A percentile compares a stretch with the other conserved stretches of the same genome.
Conservation (phyloP, 305 asterid genomes). For the Ajuga reptans region DNA sequence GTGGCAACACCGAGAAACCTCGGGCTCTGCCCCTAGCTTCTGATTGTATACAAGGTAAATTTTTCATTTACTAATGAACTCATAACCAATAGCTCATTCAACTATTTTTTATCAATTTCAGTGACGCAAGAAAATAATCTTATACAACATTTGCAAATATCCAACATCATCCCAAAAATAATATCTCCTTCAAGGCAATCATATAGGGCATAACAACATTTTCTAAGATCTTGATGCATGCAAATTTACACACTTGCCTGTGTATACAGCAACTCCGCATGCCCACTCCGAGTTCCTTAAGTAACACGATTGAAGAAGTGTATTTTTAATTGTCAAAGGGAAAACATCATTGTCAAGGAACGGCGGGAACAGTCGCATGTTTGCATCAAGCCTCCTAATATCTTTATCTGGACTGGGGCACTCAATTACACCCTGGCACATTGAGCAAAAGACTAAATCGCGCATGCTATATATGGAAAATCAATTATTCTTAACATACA, state of each 20-base stretch:
- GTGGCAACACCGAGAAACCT: background rate
- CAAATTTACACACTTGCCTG: slow-evolving; percentile 55
- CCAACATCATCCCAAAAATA: background rate
- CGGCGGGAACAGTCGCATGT: slow-evolving; percentile 92
- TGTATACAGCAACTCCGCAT: slow-evolving; percentile 95
- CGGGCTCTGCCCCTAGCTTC: background rate
- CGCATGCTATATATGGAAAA: background rate
- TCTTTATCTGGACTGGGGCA: slow-evolving; percentile 93
- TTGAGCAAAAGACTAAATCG: slow-evolving; percentile 12
- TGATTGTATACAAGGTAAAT: background rate
- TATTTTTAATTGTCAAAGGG: slow-evolving; percentile 83
- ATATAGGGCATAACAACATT: background rate
- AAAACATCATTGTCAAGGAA: slow-evolving; percentile 90
- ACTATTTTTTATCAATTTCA: slow-evolving; percentile 7
- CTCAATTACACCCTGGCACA: slow-evolving; percentile 84
- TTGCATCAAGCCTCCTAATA: slow-evolving; percentile 90
- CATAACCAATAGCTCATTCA: slow-evolving; percentile 10
- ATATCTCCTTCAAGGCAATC: background rate
- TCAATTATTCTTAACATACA: background rate
- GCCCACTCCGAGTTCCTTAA: slow-evolving; percentile 98
- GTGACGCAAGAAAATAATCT: slow-evolving; percentile 5
- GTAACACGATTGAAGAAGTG: slow-evolving; percentile 94
- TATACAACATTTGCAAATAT: background rate
- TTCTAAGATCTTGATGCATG: background rate
- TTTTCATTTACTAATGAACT: background rate